A percentile compares a stretch with the other conserved stretches of the same genome.
phyloP scores from a whole-genome alignment of 305 asterid species.

The Solanum chacoense region DNA sequence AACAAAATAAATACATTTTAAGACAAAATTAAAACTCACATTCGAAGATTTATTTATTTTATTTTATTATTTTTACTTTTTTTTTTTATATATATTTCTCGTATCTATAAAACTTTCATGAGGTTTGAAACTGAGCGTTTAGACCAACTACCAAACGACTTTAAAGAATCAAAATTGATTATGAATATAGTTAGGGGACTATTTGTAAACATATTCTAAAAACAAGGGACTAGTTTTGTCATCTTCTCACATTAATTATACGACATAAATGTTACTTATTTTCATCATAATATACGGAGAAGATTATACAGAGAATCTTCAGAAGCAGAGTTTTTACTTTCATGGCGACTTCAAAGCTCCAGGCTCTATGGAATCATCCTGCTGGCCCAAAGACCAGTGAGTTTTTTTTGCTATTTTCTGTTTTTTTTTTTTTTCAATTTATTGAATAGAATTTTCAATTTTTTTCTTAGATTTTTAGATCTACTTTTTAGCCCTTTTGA shows the following conservation, averaged over 20 bases:
- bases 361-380: slow-evolving; percentile 74
- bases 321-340: neutral
- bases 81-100: neutral
- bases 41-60: neutral
- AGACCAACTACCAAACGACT: neutral
- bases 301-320: neutral
- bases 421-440: neutral
- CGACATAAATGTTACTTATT: neutral
- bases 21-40: neutral
- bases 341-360: slow-evolving; percentile 64
- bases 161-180: neutral
- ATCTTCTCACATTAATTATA: neutral
- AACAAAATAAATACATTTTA: neutral
- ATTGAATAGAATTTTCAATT: neutral
- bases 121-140: no score
- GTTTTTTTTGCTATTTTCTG: slow-evolving; percentile 4
- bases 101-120: neutral
- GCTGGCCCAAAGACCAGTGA: slow-evolving; percentile 77
- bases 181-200: neutral
- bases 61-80: neutral
- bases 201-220: neutral
- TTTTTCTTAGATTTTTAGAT: neutral
- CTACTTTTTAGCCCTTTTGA: neutral
- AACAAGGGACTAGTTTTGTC: neutral
- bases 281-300: neutral